Conservation (phyloP, 1,139 yeast species). For the Maudiozyma humilis region DNA sequence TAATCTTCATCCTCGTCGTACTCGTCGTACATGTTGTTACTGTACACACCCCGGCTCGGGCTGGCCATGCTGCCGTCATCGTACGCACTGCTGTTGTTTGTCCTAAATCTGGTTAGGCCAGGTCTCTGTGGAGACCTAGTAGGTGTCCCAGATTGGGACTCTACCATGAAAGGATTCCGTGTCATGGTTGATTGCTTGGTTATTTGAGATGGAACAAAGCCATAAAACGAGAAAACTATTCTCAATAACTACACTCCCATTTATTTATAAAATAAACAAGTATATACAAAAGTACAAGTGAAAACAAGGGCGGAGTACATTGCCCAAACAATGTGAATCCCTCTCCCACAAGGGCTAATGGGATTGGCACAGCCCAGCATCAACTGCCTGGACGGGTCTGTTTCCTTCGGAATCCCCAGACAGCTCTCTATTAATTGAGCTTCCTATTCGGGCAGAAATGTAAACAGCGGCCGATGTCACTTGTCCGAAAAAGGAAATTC, state of each 20-base stretch:
- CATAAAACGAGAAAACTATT: no score
- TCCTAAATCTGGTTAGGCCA: slow-evolving; percentile 22
- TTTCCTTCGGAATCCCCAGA: no score
- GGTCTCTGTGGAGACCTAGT: slow-evolving; percentile 21
- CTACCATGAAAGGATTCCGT: slow-evolving; percentile 30
- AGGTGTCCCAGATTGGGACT: slow-evolving; percentile 25
- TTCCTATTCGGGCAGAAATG: slow-evolving; percentile 1
- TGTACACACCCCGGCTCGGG: slow-evolving; percentile 6
- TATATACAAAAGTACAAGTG: no score
- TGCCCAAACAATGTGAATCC: no score
- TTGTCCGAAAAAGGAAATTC: neutral
- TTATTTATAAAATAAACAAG: no score
- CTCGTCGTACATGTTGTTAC: slow-evolving; percentile 3
- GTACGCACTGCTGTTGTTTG: slow-evolving; percentile 19
- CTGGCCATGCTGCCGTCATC: slow-evolving; percentile 1
- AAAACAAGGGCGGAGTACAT: no score
- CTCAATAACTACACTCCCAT: no score
- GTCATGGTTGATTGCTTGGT: slow-evolving; percentile 16
- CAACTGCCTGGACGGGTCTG: no score
- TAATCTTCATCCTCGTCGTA: slow-evolving; percentile 11
- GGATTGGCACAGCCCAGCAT: no score
- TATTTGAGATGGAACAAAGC: no score
- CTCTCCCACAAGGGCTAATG: no score
- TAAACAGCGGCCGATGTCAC: slow-evolving; percentile 1
- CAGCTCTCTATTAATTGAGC: no score